Evolutionary conservation across 2,329 filamentous ascomycete species (phyloP).

Genomic region (Aureobasidium sp.): DNA sequence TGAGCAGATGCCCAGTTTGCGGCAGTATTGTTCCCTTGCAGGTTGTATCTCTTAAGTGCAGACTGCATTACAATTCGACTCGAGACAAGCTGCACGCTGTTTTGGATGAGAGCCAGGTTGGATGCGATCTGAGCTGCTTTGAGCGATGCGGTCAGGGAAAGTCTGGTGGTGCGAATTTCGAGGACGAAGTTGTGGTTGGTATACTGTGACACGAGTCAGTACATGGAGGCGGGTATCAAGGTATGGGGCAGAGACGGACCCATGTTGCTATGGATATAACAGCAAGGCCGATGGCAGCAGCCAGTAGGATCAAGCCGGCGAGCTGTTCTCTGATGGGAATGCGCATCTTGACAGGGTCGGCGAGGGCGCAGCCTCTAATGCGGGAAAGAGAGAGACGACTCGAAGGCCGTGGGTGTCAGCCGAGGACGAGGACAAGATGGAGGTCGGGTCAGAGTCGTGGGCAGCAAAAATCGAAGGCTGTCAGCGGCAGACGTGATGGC

Average conservation of each 20-base stretch:
- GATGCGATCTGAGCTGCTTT: constrained; percentile 76
- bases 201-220: constrained; percentile 30
- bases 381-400: not conserved
- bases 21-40: constrained; percentile 45
- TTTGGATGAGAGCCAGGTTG: constrained; percentile 70
- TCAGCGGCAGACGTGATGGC: constrained; percentile 2
- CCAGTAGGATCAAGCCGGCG: constrained; percentile 66
- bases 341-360: constrained; percentile 54
- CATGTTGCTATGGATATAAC: constrained; percentile 71
- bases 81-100: constrained; percentile 61
- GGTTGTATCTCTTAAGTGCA: constrained; percentile 43
- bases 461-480: not conserved
- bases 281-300: constrained; percentile 64
- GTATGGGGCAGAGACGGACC: constrained; percentile 21
- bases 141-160: constrained; percentile 73
- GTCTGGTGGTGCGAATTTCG: constrained; percentile 44
- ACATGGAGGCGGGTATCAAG: not conserved
- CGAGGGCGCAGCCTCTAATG: not conserved
- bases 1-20: constrained; percentile 53
- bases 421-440: not conserved
- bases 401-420: not conserved
- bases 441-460: not conserved
- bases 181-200: constrained; percentile 56
- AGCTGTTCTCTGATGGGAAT: constrained; percentile 85
- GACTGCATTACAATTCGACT: constrained; percentile 51